These are phyloP conservation scores for Ambrosiella beaveri DNA, from an alignment of 2,329 filamentous ascomycete species.

Conservation along the genomic window DNA sequence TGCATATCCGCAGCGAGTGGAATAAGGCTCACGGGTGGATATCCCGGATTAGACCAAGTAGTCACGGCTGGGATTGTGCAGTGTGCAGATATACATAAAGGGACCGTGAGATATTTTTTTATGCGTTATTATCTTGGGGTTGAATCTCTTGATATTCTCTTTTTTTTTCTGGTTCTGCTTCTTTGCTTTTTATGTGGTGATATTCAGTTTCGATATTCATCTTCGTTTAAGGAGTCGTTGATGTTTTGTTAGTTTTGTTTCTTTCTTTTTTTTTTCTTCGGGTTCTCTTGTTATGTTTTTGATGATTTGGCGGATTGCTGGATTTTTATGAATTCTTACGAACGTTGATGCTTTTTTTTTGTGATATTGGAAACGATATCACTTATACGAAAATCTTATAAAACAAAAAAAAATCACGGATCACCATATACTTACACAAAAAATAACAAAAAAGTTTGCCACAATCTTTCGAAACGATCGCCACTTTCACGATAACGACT, in stretches of 20 bases:
- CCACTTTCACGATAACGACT: neutral
- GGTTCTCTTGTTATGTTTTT: neutral
- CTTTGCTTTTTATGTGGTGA: neutral
- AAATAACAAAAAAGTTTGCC: neutral
- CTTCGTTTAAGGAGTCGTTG: neutral
- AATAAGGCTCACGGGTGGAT: neutral
- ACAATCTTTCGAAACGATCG: neutral
- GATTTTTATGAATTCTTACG: neutral
- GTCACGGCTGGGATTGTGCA: neutral
- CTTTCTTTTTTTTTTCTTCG: neutral
- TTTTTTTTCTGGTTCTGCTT: neutral
- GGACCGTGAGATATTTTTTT: neutral
- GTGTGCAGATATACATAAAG: neutral
- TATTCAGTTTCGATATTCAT: neutral
- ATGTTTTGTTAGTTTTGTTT: neutral
- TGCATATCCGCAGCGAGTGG: neutral
- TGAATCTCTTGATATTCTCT: neutral
- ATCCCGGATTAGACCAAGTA: neutral
- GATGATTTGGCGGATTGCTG: neutral
- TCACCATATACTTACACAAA: neutral
- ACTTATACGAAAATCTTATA: neutral
- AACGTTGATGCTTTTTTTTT: neutral
- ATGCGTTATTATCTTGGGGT: neutral
- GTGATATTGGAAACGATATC: neutral
- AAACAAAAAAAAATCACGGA: neutral